These are phyloP conservation scores for Coemansia interrupta DNA, from an alignment of 192 early-diverging fungal species.

Conservation along the genomic window DNA sequence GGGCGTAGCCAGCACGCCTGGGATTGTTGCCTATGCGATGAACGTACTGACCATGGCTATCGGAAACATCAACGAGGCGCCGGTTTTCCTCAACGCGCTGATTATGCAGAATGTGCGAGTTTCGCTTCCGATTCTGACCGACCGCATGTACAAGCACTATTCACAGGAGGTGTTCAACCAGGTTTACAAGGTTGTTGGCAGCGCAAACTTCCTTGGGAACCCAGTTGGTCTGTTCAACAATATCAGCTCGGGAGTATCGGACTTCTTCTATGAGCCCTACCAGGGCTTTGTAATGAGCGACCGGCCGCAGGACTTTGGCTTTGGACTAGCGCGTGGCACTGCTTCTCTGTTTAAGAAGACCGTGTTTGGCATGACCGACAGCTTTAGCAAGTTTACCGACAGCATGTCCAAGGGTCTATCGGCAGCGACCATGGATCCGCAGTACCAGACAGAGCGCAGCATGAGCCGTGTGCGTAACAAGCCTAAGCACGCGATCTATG, in stretches of 20 bases:
- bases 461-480: conserved; percentile 77
- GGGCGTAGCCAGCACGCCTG: conserved; percentile 36
- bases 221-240: conserved; percentile 96
- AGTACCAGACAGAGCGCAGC: conserved; percentile 81
- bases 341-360: conserved; percentile 81
- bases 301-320: conserved; percentile 88
- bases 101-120: conserved; percentile 86
- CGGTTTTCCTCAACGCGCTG: conserved; percentile 83
- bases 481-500: conserved; percentile 85
- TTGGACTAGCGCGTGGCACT: conserved; percentile 83
- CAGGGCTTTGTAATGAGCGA: conserved; percentile 95
- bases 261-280: conserved; percentile 97
- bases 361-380: conserved; percentile 93
- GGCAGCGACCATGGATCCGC: conserved; percentile 88
- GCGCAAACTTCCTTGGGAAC: conserved; percentile 95
- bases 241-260: conserved; percentile 88
- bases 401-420: conserved; percentile 95
- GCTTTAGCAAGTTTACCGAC: conserved; percentile 92
- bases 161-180: conserved; percentile 85
- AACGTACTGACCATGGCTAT: conserved; percentile 96
- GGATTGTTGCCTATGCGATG: conserved; percentile 57
- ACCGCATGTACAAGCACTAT: conserved; percentile 83
- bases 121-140: conserved; percentile 66
- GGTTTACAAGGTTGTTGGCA: conserved; percentile 82
- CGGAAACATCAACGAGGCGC: conserved; percentile 94